A percentile compares a stretch with the other conserved stretches of the same genome.
Evolutionary conservation across 352 stramenopile species (phyloP).

Genomic region (Pythium oligandrum): DNA sequence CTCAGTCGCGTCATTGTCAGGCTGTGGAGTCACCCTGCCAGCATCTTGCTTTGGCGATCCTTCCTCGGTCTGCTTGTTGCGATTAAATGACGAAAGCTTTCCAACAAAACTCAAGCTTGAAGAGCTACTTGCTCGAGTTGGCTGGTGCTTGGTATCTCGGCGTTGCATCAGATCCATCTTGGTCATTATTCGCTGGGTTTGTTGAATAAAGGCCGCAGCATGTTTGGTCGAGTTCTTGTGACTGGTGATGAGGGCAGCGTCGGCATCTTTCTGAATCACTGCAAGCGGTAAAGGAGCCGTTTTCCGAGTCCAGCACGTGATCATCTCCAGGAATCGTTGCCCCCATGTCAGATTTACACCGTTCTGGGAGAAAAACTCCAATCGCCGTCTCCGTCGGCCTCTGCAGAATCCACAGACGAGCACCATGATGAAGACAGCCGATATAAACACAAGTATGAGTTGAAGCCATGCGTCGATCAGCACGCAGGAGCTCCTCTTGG

Average conservation of each 20-base stretch:
- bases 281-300: conserved; percentile 50
- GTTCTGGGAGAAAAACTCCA: too few relatives aligned
- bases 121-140: conserved; percentile 3
- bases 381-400: too few relatives aligned
- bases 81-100: too few relatives aligned
- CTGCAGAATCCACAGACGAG: neutral
- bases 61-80: too few relatives aligned
- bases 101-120: conserved; percentile 4
- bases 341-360: too few relatives aligned
- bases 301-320: conserved; percentile 1
- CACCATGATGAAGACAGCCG: conserved; percentile 22
- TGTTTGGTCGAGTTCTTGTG: conserved; percentile 80
- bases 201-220: conserved; percentile 54
- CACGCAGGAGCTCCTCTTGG: conserved; percentile 41
- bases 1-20: too few relatives aligned
- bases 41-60: too few relatives aligned
- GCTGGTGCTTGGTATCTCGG: neutral
- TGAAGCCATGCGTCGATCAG: conserved; percentile 62
- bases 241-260: conserved; percentile 47
- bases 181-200: conserved; percentile 52
- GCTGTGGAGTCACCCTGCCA: too few relatives aligned
- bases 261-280: conserved; percentile 70
- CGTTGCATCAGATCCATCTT: conserved; percentile 24
- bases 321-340: too few relatives aligned
- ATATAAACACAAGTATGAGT: conserved; percentile 29